Conservation (phyloP, 108 stramenopile genomes). For the Mayamaea pseudoterrestris region DNA sequence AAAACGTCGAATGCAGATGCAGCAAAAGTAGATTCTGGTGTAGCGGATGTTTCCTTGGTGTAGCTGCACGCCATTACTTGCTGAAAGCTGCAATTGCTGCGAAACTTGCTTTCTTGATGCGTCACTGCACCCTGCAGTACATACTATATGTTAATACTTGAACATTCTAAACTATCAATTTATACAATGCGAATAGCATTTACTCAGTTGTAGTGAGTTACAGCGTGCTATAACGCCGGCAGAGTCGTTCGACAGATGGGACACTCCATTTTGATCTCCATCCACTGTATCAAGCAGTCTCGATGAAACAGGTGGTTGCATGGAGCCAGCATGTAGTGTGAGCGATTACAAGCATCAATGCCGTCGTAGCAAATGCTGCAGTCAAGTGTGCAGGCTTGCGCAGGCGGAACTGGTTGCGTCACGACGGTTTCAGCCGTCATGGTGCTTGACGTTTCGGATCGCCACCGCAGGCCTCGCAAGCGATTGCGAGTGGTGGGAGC, state of each 20-base stretch:
- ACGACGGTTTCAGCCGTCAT: constrained; percentile 8
- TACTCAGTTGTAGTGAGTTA: too few species aligned
- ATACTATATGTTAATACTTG: too few species aligned
- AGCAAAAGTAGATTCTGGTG: not conserved
- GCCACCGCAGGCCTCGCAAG: constrained; percentile 16
- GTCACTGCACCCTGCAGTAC: too few species aligned
- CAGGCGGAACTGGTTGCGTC: not conserved
- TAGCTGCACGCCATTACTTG: too few species aligned
- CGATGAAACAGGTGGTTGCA: constrained; percentile 93
- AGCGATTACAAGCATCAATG: constrained; percentile 47
- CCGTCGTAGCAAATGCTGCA: constrained; percentile 90
- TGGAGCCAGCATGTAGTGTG: constrained; percentile 92
- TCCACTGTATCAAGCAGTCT: constrained; percentile 89
- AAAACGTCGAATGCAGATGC: not conserved
- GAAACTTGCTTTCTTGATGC: too few species aligned
- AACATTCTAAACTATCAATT: too few species aligned
- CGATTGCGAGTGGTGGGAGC: constrained; percentile 39
- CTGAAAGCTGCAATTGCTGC: too few species aligned
- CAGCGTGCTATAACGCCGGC: constrained; percentile 11
- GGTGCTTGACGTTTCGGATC: not conserved
- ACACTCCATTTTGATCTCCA: constrained; percentile 96
- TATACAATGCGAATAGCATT: too few species aligned
- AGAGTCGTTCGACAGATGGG: constrained; percentile 63
- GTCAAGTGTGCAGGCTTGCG: constrained; percentile 22
- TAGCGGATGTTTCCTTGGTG: not conserved